Conservation (phyloP, 2,329 filamentous ascomycete species). For the Cladosporium sphaerospermum region DNA sequence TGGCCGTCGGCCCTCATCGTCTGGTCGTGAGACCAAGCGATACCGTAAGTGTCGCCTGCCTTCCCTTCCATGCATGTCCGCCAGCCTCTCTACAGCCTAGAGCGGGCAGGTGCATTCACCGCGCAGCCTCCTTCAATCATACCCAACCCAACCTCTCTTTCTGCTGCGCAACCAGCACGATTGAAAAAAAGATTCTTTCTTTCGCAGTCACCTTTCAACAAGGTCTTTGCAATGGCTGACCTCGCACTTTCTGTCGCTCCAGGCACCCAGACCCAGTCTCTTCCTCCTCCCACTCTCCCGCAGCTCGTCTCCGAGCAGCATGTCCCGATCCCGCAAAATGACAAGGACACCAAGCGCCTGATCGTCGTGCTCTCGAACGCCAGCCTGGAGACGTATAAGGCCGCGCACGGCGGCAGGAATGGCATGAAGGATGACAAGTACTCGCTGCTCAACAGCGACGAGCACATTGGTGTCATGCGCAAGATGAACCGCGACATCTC, state of each 20-base stretch:
- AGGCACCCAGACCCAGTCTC: slow-evolving; percentile 67
- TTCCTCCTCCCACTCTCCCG: slow-evolving; percentile 83
- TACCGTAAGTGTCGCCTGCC: slow-evolving; percentile 24
- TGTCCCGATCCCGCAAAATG: slow-evolving; percentile 70
- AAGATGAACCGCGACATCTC: slow-evolving; percentile 99
- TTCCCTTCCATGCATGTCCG: background rate
- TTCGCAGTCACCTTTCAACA: slow-evolving; percentile 29
- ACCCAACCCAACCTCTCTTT: background rate
- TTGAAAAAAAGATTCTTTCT: slow-evolving; percentile 13
- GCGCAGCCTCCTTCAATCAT: slow-evolving; percentile 4
- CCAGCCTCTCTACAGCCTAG: slow-evolving; percentile 7
- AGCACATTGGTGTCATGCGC: slow-evolving; percentile 97
- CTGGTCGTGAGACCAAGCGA: slow-evolving; percentile 29
- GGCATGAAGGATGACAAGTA: slow-evolving; percentile 84
- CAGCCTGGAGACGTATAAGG: slow-evolving; percentile 95
- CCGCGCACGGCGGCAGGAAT: slow-evolving; percentile 55
- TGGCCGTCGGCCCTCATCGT: slow-evolving; percentile 26
- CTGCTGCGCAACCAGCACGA: slow-evolving; percentile 17
- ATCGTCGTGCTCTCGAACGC: slow-evolving; percentile 97
- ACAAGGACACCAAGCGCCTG: slow-evolving; percentile 85
- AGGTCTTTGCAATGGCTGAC: slow-evolving; percentile 31
- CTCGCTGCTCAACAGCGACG: slow-evolving; percentile 94
- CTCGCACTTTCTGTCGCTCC: slow-evolving; percentile 13
- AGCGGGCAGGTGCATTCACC: slow-evolving; percentile 10
- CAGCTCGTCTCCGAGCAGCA: slow-evolving; percentile 92